phyloP scores from a whole-genome alignment of 2,329 filamentous ascomycete species.

The Alternaria gansuensis region DNA sequence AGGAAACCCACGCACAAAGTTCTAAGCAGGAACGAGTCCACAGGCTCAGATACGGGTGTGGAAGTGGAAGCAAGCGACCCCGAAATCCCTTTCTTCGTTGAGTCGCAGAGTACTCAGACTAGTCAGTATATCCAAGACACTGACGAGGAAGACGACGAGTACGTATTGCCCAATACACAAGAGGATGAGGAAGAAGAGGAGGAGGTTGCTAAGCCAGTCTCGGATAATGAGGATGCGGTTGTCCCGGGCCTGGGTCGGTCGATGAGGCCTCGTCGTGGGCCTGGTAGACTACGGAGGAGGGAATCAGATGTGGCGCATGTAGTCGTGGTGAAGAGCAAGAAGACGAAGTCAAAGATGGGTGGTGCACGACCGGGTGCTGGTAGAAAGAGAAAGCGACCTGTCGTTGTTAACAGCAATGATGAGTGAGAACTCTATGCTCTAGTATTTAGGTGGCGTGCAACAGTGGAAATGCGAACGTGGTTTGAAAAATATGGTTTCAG shows the following conservation, averaged over 20 bases:
- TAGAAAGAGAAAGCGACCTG: constrained; percentile 28
- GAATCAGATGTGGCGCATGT: constrained; percentile 10
- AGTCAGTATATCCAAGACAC: constrained; percentile 23
- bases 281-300: constrained; percentile 4
- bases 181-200: not conserved
- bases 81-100: not conserved
- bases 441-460: not conserved
- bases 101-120: constrained; percentile 9
- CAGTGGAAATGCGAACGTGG: not conserved
- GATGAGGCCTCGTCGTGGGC: not conserved
- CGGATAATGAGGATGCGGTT: not conserved
- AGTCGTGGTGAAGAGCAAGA: constrained; percentile 8
- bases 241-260: not conserved
- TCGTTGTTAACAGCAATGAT: constrained; percentile 26
- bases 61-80: constrained; percentile 5
- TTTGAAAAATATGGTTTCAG: not conserved
- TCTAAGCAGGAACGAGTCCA: constrained; percentile 4
- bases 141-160: constrained; percentile 23
- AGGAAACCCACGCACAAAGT: not conserved
- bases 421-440: constrained; percentile 13
- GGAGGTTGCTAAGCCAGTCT: not conserved
- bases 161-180: constrained; percentile 9
- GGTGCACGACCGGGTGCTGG: constrained; percentile 17
- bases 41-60: constrained; percentile 9
- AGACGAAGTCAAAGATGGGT: constrained; percentile 14